Base-by-base conservation (phyloP, 805 yeast species). In the Kodamaea kakaduensis region DNA sequence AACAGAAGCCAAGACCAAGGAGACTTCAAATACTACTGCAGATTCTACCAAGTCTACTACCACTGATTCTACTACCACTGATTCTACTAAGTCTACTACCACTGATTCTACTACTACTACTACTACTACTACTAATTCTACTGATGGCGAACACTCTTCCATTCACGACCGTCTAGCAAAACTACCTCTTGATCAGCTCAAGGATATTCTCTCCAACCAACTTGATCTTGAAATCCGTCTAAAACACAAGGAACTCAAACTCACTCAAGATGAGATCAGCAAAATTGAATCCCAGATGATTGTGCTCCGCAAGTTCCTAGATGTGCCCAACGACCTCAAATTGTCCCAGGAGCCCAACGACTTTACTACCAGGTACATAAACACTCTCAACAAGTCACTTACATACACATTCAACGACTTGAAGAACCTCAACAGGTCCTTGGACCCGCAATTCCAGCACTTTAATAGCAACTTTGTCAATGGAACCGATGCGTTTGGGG, bases 201-300 rank as follows among this genome's bases (percentile, higher is more conserved):
- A 57, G 44, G 59, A 58, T 30, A 54, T 63, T 23, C 50, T 68
- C 28, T 52, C 61, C 33, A 61, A 72, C 39, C 77, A 76, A 44
- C 58, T 79, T 13, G 81, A 79, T 49, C 50, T 78, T 29, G 84
- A 79, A 45, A 75, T 79, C 9, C 48, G 81, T 18, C 55, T 80
- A 32, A 78, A 76, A 36, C 81, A 78, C 53, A 67, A 72, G 38
- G 84, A 81, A 50, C 51, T 71, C 29, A 59, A 65, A 24, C 51
- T 69, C 14, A 63, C 77, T 1, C 71, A 75, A 35, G 66, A 67
- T 25, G 84, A 79, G 45, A 64, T 78, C 1, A 67, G 70, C 9
- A 75, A 75, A 43, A 74, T 78, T 21, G 79, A 77, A 48, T 67
- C 80, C 1, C 79, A 78, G 43, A 59, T 80, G 67, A 58, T 71